A percentile compares a stretch with the other conserved stretches of the same genome.
Conservation (phyloP, 2,329 filamentous ascomycete species). For the Talaromyces sp. region DNA sequence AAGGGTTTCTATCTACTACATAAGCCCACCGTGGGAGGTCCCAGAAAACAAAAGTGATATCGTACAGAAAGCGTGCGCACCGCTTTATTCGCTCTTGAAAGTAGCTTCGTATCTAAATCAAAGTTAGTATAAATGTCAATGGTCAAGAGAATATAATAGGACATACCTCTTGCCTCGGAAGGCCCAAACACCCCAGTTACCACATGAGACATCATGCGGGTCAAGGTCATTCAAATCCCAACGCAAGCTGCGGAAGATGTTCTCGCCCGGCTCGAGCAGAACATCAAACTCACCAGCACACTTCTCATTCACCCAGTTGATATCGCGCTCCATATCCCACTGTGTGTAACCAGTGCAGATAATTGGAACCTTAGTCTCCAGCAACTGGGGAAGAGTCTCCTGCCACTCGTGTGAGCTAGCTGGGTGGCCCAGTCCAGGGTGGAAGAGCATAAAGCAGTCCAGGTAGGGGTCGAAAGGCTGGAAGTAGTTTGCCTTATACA, state of each 20-base stretch:
- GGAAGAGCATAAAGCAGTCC: constrained; percentile 95
- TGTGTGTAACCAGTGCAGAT: constrained; percentile 96
- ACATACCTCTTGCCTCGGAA: constrained; percentile 93
- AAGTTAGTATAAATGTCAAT: constrained; percentile 10
- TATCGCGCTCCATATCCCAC: constrained; percentile 89
- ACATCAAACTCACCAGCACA: constrained; percentile 90
- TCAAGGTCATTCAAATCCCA: constrained; percentile 98
- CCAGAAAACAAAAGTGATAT: constrained; percentile 9
- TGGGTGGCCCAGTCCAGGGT: constrained; percentile 92
- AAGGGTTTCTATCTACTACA: constrained; percentile 8
- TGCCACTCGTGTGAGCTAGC: constrained; percentile 93
- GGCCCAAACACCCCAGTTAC: constrained; percentile 96
- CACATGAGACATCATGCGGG: constrained; percentile 89
- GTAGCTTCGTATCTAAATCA: constrained; percentile 43
- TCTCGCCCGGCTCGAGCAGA: constrained; percentile 88
- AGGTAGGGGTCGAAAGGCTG: constrained; percentile 97
- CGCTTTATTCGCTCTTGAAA: constrained; percentile 26
- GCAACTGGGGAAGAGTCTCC: constrained; percentile 81
- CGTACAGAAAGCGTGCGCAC: constrained; percentile 9
- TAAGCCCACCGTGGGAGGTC: neutral
- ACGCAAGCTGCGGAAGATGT: constrained; percentile 85
- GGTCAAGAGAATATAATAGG: constrained; percentile 33
- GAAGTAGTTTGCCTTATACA: constrained; percentile 89
- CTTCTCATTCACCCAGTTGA: constrained; percentile 84
- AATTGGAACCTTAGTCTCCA: constrained; percentile 95